phyloP scores from a whole-genome alignment of 352 stramenopile genomes.

The Phytophthora sp. region DNA sequence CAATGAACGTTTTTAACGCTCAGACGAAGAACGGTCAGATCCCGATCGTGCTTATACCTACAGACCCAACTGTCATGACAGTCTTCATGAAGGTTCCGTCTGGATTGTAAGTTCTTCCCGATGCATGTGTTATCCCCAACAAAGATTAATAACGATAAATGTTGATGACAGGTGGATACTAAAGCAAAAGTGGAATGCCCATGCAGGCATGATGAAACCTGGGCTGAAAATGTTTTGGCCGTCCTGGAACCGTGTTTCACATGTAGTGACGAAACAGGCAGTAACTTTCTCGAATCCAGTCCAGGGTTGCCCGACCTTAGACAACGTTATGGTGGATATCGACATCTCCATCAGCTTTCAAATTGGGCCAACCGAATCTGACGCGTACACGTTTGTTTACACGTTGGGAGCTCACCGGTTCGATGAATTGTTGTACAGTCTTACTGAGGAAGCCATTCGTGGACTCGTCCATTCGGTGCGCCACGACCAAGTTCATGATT shows the following conservation, averaged over 20 bases:
- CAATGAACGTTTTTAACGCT: slow-evolving; percentile 42
- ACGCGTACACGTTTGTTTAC: slow-evolving; percentile 83
- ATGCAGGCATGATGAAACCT: slow-evolving; percentile 70
- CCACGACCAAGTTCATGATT: slow-evolving; percentile 77
- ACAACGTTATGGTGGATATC: slow-evolving; percentile 88
- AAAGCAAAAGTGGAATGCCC: slow-evolving; percentile 66
- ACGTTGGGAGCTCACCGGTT: slow-evolving; percentile 73
- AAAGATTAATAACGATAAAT: neutral
- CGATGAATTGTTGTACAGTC: slow-evolving; percentile 72
- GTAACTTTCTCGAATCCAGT: slow-evolving; percentile 75
- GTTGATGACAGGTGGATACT: slow-evolving; percentile 10
- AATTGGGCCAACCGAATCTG: slow-evolving; percentile 69
- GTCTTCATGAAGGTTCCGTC: slow-evolving; percentile 40
- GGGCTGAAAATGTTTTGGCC: slow-evolving; percentile 66
- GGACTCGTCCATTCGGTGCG: slow-evolving; percentile 74
- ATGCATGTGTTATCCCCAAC: neutral
- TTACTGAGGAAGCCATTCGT: slow-evolving; percentile 72
- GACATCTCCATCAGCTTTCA: slow-evolving; percentile 86
- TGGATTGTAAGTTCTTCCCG: slow-evolving; percentile 16
- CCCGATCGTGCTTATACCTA: slow-evolving; percentile 34
- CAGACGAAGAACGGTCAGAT: slow-evolving; percentile 35
- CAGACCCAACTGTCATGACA: slow-evolving; percentile 28
- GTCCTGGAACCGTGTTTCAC: slow-evolving; percentile 76
- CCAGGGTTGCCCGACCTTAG: slow-evolving; percentile 66
- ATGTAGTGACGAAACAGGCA: slow-evolving; percentile 84